phyloP scores from a whole-genome alignment of 176 grass and related monocot species.

The Paspalum notatum region DNA sequence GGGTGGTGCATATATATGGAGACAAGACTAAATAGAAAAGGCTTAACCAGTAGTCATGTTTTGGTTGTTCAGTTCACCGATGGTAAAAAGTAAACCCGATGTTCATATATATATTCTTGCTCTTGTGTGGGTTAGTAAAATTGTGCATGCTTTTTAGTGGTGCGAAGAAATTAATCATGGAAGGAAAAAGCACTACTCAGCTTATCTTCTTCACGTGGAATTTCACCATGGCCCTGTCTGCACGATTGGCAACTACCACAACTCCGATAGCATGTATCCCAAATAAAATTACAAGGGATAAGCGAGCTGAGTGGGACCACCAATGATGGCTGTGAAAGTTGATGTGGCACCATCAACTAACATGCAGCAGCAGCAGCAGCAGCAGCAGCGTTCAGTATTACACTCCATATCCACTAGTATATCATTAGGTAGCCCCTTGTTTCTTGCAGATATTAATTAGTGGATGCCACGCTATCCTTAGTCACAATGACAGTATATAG shows the following conservation, averaged over 20 bases:
- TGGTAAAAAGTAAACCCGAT: neutral
- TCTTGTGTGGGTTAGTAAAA: neutral
- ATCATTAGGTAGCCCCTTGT: slow-evolving; percentile 14
- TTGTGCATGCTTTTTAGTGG: neutral
- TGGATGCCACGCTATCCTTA: slow-evolving; percentile 48
- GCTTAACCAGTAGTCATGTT: neutral
- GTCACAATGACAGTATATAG: slow-evolving; percentile 10
- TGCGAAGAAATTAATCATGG: slow-evolving; percentile 12
- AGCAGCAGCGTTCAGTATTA: slow-evolving; percentile 2
- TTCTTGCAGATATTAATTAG: neutral
- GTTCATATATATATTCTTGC: neutral
- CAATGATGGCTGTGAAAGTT: slow-evolving; percentile 35
- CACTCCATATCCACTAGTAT: slow-evolving; percentile 29
- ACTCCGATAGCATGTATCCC: neutral
- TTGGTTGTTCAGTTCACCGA: slow-evolving; percentile 26
- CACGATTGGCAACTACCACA: slow-evolving; percentile 9
- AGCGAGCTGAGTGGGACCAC: slow-evolving; percentile 1
- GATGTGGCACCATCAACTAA: slow-evolving; percentile 28
- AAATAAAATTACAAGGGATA: slow-evolving; percentile 18
- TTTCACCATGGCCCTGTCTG: slow-evolving; percentile 23
- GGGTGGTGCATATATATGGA: too few species aligned
- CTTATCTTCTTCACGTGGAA: slow-evolving; percentile 27
- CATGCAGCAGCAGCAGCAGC: neutral
- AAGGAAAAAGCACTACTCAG: neutral
- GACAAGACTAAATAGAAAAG: neutral